Evolutionary conservation across 2,329 filamentous ascomycete species (phyloP), one percentile per base, ranked within the genome.

Genomic region (Fusarium coicis): DNA sequence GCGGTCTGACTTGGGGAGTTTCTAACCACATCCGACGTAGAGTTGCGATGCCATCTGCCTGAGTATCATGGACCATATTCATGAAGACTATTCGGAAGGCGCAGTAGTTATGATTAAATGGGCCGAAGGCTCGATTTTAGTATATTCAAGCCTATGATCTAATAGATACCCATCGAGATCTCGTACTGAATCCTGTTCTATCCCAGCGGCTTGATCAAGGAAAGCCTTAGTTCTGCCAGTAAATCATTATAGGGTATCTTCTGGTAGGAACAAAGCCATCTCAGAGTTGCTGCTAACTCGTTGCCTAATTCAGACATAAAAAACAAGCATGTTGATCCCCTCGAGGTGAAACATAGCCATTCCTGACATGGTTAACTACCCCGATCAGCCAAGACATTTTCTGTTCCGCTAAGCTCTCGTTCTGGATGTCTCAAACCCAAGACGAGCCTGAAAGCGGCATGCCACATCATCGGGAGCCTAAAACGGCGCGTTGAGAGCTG

Each of bases 291-390:
- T 28, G 34, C 14, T n/a, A 34, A 36, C 54, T 57, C 30, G 18
- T 32, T n/a, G 19, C 23, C 15, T 21, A 23, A 30, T 32, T 21
- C 12, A 46, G 23, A 26, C 21, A 23, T 64, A 34, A 46, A 21
- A 64, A 63, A 23, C 34, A 37, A 28, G 15, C n/a, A 7, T 39
- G 28, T 21, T 34, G 18, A 16, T 34, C 39, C 18, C 28, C 19
- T 21, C 32, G 47, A 36, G 34, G 52, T 70, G 66, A 69, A 65
- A 70, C 66, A 70, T 9, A 18, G 28, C 26, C 46, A 65, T 69
- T 70, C 58, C 46, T 53, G 23, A 37, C 32, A 21, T 15, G 18
- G 16, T 8, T 14, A 28, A n/a, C 19, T 23, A 37, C 10, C n/a
- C 18, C 18, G 18, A 39, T 26, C n/a, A 5, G 10, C 32, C 12